A percentile compares a stretch with the other conserved stretches of the same genome.
Evolutionary conservation across 371 early-diverging fungal genomes (phyloP).

Genomic region (Furculomyces boomerangus): DNA sequence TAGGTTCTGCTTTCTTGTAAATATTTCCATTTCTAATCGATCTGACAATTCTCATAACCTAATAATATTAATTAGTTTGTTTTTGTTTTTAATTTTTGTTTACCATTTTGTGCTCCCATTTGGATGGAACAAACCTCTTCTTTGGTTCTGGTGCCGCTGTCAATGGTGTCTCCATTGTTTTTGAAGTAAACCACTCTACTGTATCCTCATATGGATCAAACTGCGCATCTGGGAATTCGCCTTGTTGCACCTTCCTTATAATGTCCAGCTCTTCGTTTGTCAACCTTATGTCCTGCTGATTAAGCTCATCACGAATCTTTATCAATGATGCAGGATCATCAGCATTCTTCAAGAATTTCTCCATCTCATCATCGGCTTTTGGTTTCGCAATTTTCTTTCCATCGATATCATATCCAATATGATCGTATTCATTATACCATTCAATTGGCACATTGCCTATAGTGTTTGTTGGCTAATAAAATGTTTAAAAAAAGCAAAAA

Average conservation of each 20-base stretch:
- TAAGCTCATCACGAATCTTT: conserved; percentile 59
- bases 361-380: conserved; percentile 69
- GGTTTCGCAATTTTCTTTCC: conserved; percentile 81
- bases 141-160: conserved; percentile 82
- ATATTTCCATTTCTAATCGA: conserved; percentile 73
- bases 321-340: conserved; percentile 88
- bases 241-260: conserved; percentile 65
- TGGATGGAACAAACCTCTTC: conserved; percentile 84
- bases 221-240: conserved; percentile 59
- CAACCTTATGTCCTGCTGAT: conserved; percentile 62
- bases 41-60: conserved; percentile 91
- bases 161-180: conserved; percentile 59
- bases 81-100: too few relatives aligned
- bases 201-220: conserved; percentile 82
- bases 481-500: too few relatives aligned
- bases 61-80: too few relatives aligned
- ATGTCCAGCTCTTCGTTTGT: conserved; percentile 80
- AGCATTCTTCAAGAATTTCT: conserved; percentile 74
- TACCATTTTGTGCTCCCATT: conserved; percentile 76
- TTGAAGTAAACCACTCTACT: conserved; percentile 84
- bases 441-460: conserved; percentile 89
- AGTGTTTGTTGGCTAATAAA: conserved; percentile 53
- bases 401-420: conserved; percentile 88
- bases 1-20: conserved; percentile 27
- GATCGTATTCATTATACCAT: conserved; percentile 91